Base-by-base conservation (phyloP, 2,329 filamentous ascomycete species). In the Cladorrhinum sp. region DNA sequence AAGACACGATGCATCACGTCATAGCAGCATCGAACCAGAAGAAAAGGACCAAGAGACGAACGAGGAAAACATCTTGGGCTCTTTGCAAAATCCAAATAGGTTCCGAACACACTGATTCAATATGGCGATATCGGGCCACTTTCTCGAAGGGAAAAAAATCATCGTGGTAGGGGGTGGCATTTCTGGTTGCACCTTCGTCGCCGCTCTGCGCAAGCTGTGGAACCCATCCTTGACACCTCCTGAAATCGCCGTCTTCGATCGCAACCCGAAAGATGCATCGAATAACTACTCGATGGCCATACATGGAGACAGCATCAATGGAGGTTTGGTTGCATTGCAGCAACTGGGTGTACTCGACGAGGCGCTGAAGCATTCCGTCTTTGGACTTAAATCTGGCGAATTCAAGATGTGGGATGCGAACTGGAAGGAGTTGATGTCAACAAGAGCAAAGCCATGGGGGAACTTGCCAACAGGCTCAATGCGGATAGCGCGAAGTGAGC, bases 111-210 rank as follows among this genome's bases (percentile, higher is more conserved):
- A 54, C 6, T 16, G 3, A 48, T 10, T n/a, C 36, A 59, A 48
- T 23, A 59, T 53, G 49, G 24, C 49, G 1, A 54, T 51, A 12
- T 12, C 51, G 2, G 20, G 39, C 9, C 64, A 70, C 55, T 71
- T 74, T 54, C 72, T 79, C 16, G 67, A 72, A 4, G 72, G 73
- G 14, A 79, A 79, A 65, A 75, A 71, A 36, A 77, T 80, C 57
- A 70, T 79, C 21, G 68, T 81, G 8, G 72, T 75, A 3, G 79
- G 79, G 4, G 77, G 70, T 20, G 79, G 79, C 26, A 71, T 80
- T 21, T 74, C 77, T 9, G 77, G 79, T 3, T 72, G 76, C 10
- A 69, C 76, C 6, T 80, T 81, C 58, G 74, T 72, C 24, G 67
- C 74, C 54, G 72, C 75, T 14, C 68, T 81, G 8, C 71, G 70